Evolutionary conservation across 164 flowering plant species (phyloP).

Genomic region (Stephania cephalantha): DNA sequence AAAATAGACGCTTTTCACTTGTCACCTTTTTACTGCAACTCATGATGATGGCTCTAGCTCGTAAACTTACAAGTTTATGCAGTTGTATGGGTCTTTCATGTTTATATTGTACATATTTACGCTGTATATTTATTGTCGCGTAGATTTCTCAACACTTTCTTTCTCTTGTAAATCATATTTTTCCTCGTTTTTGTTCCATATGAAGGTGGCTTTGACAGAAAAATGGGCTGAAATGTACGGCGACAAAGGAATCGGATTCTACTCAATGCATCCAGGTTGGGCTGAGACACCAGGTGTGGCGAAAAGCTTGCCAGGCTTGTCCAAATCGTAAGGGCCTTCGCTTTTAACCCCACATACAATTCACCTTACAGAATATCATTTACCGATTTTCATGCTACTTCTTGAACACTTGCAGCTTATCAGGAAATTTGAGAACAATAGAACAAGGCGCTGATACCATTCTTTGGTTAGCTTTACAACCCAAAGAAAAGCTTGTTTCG

Average conservation of each 20-base stretch:
- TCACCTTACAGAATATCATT: background rate
- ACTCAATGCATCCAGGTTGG: slow-evolving; percentile 99
- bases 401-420: slow-evolving; percentile 33
- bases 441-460: slow-evolving; percentile 89
- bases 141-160: too few species aligned
- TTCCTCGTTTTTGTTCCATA: background rate
- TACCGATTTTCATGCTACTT: background rate
- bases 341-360: background rate
- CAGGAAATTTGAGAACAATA: slow-evolving; percentile 72
- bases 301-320: slow-evolving; percentile 60
- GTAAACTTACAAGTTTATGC: too few species aligned
- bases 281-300: slow-evolving; percentile 92
- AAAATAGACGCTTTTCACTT: too few species aligned
- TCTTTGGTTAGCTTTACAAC: slow-evolving; percentile 83
- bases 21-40: too few species aligned
- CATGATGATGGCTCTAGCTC: too few species aligned
- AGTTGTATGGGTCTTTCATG: too few species aligned
- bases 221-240: slow-evolving; percentile 73
- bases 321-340: slow-evolving; percentile 39
- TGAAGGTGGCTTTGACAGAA: slow-evolving; percentile 84
- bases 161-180: background rate
- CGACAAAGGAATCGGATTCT: slow-evolving; percentile 74
- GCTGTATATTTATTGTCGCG: background rate
- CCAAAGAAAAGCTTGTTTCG: slow-evolving; percentile 61
- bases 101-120: too few species aligned